Evolutionary conservation across 306 rosid genomes (phyloP).

Genomic region (Vigna nakashimae): DNA sequence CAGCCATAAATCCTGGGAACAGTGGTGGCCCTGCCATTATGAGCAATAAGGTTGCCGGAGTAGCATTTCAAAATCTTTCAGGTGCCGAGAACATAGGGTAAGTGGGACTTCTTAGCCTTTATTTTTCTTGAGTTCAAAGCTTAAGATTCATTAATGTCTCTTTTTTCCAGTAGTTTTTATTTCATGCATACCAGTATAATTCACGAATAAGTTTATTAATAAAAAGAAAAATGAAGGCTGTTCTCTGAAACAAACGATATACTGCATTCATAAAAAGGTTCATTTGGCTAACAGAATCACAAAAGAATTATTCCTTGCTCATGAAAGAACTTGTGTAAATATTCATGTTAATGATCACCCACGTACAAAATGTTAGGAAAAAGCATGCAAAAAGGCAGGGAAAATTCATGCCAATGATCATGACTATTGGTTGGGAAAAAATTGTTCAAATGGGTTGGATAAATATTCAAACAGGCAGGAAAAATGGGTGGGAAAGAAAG

Average conservation of each 20-base stretch:
- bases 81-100: conserved; percentile 96
- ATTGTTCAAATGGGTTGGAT: not conserved
- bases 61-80: conserved; percentile 97
- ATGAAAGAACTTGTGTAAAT: not conserved
- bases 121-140: conserved; percentile 14
- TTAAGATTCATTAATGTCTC: conserved; percentile 5
- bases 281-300: not conserved
- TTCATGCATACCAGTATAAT: conserved; percentile 12
- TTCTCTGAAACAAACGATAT: not conserved
- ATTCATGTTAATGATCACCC: not conserved
- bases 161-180: not conserved
- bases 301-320: not conserved
- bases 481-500: not conserved
- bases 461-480: not conserved
- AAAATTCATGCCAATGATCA: not conserved
- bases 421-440: not conserved
- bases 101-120: conserved; percentile 40
- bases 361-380: not conserved
- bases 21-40: conserved; percentile 97
- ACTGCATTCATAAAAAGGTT: not conserved
- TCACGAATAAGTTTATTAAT: not conserved
- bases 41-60: conserved; percentile 87
- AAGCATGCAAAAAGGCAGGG: not conserved
- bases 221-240: not conserved
- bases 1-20: conserved; percentile 96